These are phyloP conservation scores for Schizochytrium sp. DNA, from an alignment of 108 stramenopile genomes.

Conservation along the genomic window DNA sequence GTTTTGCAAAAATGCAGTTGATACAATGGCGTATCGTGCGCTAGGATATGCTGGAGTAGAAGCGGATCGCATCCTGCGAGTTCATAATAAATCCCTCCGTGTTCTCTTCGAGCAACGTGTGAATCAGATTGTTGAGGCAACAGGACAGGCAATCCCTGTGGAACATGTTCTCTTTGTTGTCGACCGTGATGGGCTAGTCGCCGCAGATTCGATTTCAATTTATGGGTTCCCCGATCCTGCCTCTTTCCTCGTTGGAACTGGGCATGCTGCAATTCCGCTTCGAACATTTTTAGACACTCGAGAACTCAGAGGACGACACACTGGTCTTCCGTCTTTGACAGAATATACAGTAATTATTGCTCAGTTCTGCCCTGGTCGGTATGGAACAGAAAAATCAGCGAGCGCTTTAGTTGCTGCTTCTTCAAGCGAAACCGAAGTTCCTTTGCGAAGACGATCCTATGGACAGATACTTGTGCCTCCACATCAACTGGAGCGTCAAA, in stretches of 20 bases:
- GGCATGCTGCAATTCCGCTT: neutral
- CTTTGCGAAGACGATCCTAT: constrained; percentile 56
- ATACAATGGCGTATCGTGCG: constrained; percentile 53
- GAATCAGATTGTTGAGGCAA: neutral
- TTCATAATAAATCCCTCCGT: constrained; percentile 72
- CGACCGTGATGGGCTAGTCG: neutral
- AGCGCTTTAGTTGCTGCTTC: neutral
- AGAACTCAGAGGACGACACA: neutral
- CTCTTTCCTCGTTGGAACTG: neutral
- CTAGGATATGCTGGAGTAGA: constrained; percentile 61
- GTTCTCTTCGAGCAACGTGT: constrained; percentile 64
- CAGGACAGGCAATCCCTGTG: neutral
- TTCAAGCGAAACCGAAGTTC: neutral
- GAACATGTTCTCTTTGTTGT: neutral
- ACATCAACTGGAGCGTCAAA: constrained; percentile 21
- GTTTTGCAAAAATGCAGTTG: neutral
- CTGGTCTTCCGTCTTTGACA: neutral
- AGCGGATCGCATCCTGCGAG: constrained; percentile 68
- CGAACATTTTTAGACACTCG: neutral
- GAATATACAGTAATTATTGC: neutral
- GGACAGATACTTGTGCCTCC: constrained; percentile 66
- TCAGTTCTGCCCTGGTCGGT: neutral
- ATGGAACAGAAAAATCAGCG: neutral
- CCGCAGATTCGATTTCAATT: neutral
- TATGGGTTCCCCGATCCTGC: neutral